A percentile compares a stretch with the other conserved stretches of the same genome.
Evolutionary conservation across 495 filamentous ascomycete species (phyloP).

Genomic region (Venustampulla echinocandica): DNA sequence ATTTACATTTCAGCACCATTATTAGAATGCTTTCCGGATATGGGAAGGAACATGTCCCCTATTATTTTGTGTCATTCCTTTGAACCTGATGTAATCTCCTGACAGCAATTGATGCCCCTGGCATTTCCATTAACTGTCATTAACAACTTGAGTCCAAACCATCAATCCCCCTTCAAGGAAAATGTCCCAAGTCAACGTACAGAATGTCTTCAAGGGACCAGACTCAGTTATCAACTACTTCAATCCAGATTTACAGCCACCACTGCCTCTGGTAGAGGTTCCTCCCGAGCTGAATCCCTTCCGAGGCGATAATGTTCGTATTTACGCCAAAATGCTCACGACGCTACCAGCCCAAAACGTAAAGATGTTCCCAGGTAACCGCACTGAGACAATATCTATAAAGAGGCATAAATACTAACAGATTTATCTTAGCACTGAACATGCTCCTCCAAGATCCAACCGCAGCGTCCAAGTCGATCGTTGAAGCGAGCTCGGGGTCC

Average conservation of each 20-base stretch:
- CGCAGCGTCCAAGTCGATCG: slow-evolving; percentile 31
- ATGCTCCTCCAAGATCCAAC: slow-evolving; percentile 36
- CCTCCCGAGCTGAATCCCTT: slow-evolving; percentile 41
- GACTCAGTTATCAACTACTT: slow-evolving; percentile 41
- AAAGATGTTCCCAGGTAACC: slow-evolving; percentile 42
- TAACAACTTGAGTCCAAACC: no score
- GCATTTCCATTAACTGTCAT: no score
- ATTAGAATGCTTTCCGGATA: no score
- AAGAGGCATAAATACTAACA: not conserved
- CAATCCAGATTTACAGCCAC: slow-evolving; percentile 38
- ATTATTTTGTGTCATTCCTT: no score
- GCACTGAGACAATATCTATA: not conserved
- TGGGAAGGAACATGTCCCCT: no score
- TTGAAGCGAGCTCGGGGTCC: slow-evolving; percentile 45
- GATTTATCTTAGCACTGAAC: slow-evolving; percentile 34
- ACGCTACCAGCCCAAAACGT: slow-evolving; percentile 45
- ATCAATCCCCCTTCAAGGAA: no score
- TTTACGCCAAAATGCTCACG: slow-evolving; percentile 50
- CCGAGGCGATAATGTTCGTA: slow-evolving; percentile 37
- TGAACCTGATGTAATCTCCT: no score
- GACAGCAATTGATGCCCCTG: no score
- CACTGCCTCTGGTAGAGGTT: slow-evolving; percentile 40
- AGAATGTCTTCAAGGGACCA: slow-evolving; percentile 40
- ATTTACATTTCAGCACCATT: no score
- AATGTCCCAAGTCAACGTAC: slow-evolving; percentile 14